Evolutionary conservation across 179 eudicot genomes (phyloP).

Genomic region (Silene coronaria): DNA sequence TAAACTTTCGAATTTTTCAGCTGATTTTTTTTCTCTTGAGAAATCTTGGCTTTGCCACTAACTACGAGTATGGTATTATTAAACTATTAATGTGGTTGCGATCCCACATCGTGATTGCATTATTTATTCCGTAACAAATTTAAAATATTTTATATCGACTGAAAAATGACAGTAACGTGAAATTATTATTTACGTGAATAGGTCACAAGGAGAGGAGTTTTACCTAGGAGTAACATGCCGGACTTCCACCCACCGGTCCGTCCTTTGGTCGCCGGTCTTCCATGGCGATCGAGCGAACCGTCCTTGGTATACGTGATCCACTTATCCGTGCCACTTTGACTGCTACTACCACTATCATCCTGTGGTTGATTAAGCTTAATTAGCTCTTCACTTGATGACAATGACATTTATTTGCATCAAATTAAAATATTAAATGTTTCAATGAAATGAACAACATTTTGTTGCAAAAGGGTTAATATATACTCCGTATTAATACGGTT

Average conservation of each 20-base stretch:
- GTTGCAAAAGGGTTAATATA: neutral
- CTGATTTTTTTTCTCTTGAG: too few relatives aligned
- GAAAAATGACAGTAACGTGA: neutral
- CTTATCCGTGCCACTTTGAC: neutral
- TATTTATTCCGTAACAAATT: too few relatives aligned
- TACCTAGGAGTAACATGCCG: slow-evolving; percentile 55
- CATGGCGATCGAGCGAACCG: slow-evolving; percentile 46
- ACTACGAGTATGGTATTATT: too few relatives aligned
- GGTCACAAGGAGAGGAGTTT: neutral
- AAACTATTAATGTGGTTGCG: slow-evolving; percentile 10
- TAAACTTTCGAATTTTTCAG: too few relatives aligned
- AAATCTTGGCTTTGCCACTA: too few relatives aligned
- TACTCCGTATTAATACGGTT: too few relatives aligned
- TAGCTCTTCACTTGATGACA: slow-evolving; percentile 11
- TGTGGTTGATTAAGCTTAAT: slow-evolving; percentile 4
- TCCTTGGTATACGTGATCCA: slow-evolving; percentile 44
- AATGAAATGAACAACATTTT: neutral
- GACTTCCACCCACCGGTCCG: slow-evolving; percentile 61
- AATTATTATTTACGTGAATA: too few relatives aligned
- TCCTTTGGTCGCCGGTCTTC: slow-evolving; percentile 45
- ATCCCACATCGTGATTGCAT: too few relatives aligned
- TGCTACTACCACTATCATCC: slow-evolving; percentile 14
- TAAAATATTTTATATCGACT: neutral
- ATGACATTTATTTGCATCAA: slow-evolving; percentile 1
- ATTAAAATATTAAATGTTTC: neutral